Percentiles rank a stretch among this genome's conserved stretches.
Evolutionary conservation across 2,329 filamentous ascomycete genomes (phyloP).

Genomic region (Mycosphaerella sp.): DNA sequence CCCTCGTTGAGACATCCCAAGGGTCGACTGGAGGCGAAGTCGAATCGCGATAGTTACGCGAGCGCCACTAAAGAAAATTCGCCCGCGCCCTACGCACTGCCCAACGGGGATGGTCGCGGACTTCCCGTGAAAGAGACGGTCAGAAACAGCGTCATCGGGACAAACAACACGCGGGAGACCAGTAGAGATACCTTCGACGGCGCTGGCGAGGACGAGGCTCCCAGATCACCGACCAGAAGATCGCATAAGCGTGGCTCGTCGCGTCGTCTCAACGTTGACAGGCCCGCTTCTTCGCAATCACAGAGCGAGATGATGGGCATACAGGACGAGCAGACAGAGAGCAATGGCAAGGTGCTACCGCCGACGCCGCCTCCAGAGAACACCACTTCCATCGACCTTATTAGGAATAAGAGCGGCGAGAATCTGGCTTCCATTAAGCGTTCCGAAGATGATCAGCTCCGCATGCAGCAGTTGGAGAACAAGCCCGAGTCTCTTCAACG

Average conservation of each 20-base stretch:
- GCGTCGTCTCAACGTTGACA: slow-evolving; percentile 19
- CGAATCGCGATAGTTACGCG: slow-evolving; percentile 21
- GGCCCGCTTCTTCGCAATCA: slow-evolving; percentile 1
- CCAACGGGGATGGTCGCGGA: slow-evolving; percentile 20
- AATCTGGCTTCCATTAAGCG: slow-evolving; percentile 34
- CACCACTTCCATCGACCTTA: slow-evolving; percentile 37
- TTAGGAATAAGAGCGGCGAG: slow-evolving; percentile 40
- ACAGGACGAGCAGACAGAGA: neutral
- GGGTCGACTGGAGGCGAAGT: slow-evolving; percentile 26
- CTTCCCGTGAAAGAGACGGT: slow-evolving; percentile 13
- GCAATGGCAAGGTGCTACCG: slow-evolving; percentile 11
- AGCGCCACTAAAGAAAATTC: slow-evolving; percentile 21
- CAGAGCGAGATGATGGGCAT: slow-evolving; percentile 12
- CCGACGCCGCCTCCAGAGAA: slow-evolving; percentile 18
- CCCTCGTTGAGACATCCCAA: slow-evolving; percentile 28
- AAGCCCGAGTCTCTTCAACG: slow-evolving; percentile 23
- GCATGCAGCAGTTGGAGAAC: slow-evolving; percentile 33
- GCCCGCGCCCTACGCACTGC: slow-evolving; percentile 13
- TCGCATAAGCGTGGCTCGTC: slow-evolving; percentile 29
- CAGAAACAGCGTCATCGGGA: slow-evolving; percentile 12
- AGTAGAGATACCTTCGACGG: slow-evolving; percentile 25
- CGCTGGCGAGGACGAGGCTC: slow-evolving; percentile 27
- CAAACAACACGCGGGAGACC: slow-evolving; percentile 5
- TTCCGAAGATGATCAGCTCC: slow-evolving; percentile 16
- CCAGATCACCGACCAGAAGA: slow-evolving; percentile 24